A percentile compares a stretch with the other conserved stretches of the same genome.
phyloP scores from a whole-genome alignment of 2,329 filamentous ascomycete genomes.

The Diaporthe amygdali region DNA sequence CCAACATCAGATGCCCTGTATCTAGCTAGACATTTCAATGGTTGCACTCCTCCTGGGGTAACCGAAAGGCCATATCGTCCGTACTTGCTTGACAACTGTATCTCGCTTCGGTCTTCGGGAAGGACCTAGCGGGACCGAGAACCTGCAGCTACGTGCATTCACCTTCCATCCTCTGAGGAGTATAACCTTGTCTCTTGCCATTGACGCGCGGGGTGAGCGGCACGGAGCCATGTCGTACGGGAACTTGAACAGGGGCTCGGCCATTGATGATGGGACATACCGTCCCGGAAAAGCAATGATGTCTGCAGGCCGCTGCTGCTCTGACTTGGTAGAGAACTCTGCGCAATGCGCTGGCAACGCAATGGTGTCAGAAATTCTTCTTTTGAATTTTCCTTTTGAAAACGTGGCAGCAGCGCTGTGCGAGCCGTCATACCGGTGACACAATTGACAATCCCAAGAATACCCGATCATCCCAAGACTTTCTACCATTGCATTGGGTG shows the following conservation, averaged over 20 bases:
- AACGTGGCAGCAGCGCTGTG: background rate
- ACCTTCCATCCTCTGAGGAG: background rate
- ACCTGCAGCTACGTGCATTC: conserved; percentile 16
- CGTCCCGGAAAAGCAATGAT: background rate
- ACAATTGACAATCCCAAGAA: background rate
- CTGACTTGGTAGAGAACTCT: background rate
- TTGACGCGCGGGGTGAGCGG: conserved; percentile 16
- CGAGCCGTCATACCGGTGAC: background rate
- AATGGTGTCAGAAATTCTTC: background rate
- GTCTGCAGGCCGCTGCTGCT: background rate
- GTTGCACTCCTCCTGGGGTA: background rate
- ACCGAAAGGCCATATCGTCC: background rate
- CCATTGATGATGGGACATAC: conserved; percentile 4
- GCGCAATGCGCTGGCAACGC: background rate
- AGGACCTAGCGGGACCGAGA: conserved; percentile 12
- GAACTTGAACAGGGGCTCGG: background rate
- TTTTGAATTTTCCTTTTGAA: background rate
- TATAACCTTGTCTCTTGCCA: conserved; percentile 11
- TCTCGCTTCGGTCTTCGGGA: conserved; percentile 13
- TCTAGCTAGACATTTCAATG: background rate
- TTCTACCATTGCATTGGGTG: conserved; percentile 4
- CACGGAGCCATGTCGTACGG: conserved; percentile 23
- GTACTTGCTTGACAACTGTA: background rate
- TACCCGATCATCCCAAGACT: conserved; percentile 9
- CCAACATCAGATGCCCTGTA: background rate